These are phyloP conservation scores for Zymoseptoria pseudotritici DNA, from an alignment of 2,329 filamentous ascomycete genomes.

Conservation along the genomic window DNA sequence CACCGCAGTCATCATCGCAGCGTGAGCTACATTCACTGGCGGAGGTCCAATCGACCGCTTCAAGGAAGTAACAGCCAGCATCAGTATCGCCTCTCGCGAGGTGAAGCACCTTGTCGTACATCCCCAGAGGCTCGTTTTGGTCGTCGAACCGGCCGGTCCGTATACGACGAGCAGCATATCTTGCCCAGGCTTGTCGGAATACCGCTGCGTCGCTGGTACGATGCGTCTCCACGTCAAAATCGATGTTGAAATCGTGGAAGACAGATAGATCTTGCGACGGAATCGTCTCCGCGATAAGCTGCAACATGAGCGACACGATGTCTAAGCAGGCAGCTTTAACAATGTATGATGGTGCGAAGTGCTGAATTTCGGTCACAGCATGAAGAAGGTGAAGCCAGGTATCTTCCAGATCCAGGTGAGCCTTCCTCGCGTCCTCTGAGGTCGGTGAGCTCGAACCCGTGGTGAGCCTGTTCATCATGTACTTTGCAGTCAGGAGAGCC, in stretches of 20 bases:
- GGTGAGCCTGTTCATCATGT: slow-evolving; percentile 13
- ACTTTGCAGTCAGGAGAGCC: slow-evolving; percentile 23
- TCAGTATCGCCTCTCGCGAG: slow-evolving; percentile 12
- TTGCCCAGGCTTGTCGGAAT: slow-evolving; percentile 14
- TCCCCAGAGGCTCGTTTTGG: background rate
- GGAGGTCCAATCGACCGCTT: slow-evolving; percentile 1
- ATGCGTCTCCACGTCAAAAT: background rate
- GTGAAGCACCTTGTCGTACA: slow-evolving; percentile 1
- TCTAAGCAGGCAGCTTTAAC: slow-evolving; percentile 26
- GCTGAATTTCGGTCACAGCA: background rate
- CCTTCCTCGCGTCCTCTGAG: background rate
- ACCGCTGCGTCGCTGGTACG: slow-evolving; percentile 2
- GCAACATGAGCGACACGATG: slow-evolving; percentile 12
- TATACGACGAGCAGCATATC: slow-evolving; percentile 11
- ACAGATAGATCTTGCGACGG: background rate
- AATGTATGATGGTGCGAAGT: background rate
- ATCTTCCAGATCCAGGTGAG: background rate
- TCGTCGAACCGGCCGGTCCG: background rate
- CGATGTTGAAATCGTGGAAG: background rate
- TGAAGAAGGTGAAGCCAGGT: background rate
- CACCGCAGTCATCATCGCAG: background rate
- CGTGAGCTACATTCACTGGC: background rate
- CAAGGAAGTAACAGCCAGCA: slow-evolving; percentile 14
- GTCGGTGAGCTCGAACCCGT: background rate
- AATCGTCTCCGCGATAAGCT: background rate